These are phyloP conservation scores for Penicillium pulvis DNA, from an alignment of 495 filamentous ascomycete species.

Conservation along the genomic window DNA sequence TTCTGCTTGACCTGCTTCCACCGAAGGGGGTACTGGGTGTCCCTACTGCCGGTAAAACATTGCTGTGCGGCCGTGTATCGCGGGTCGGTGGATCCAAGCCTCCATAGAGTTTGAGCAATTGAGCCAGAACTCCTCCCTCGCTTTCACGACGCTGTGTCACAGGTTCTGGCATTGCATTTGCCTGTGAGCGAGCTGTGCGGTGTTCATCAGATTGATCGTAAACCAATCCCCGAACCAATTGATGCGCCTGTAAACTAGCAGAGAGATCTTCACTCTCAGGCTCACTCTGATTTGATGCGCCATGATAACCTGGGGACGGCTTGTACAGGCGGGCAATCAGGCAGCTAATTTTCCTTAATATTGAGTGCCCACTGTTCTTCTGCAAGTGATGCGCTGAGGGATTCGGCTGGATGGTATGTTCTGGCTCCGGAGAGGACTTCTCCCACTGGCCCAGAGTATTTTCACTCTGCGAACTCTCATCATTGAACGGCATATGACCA, in stretches of 20 bases:
- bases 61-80: background rate
- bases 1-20: background rate
- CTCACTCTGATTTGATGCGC: background rate
- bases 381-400: background rate
- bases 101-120: background rate
- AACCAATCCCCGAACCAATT: background rate
- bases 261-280: background rate
- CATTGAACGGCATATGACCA: too few species aligned
- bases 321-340: background rate
- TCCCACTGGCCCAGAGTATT: background rate
- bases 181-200: background rate
- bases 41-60: background rate
- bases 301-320: background rate
- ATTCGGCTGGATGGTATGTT: too few species aligned
- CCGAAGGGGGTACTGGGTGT: background rate
- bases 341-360: background rate
- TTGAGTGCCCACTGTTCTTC: background rate
- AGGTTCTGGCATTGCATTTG: background rate
- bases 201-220: background rate
- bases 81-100: background rate
- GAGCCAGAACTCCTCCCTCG: background rate
- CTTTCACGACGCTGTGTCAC: background rate
- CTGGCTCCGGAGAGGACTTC: background rate
- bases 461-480: background rate
- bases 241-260: background rate